Evolutionary conservation across 75 land plant species (phyloP), one percentile per base, ranked within the genome.

Genomic region (Sequoiadendron giganteum): DNA sequence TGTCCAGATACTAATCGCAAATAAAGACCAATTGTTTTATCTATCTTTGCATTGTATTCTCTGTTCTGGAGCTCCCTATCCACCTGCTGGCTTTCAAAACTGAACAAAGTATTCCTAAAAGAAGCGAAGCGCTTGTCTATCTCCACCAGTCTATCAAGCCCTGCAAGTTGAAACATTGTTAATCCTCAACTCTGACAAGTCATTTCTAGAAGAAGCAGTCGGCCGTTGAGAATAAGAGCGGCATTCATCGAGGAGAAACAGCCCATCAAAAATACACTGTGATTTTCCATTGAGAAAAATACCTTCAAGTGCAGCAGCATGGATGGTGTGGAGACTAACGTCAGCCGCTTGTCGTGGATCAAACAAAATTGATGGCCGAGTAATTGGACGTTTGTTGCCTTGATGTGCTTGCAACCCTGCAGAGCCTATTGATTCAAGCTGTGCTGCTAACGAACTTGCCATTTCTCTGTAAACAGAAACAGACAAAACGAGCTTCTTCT

Each of bases 301-400:
- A 96, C 99, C 99, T 87, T 96, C 80, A 2, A 92, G 85, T 21
- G 96, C 95, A 28, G 95, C 88, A 16, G 82, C 88, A 76, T 93
- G 87, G 45, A 98, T 90, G 65, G 96, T 90, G 8, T 93, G 93
- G 36, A 92, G 75, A 68, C 95, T 97, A 82, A 95, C 85, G 61
- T 98, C 99, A 13, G 98, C 98, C 7, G 99, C 99, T 47, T 94
- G 90, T 55, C 90, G 91, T 18, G 97, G 90, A 70, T 92, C 94
- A 87, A 92, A 97, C 42, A 98, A 88, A n/a, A 98, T 85, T 0
- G 99, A 98, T 19, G 99, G 97, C 13, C 94, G 95, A 40, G 92
- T 93, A 87, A 88, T 85, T 0, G 95, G 94, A 36, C 91, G 78
- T 78, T 90, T 91, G 1, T 9, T 45, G 15, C 93, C 48, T 0